phyloP scores from a whole-genome alignment of 495 filamentous ascomycete species.

The Aspergillus homomorphus region DNA sequence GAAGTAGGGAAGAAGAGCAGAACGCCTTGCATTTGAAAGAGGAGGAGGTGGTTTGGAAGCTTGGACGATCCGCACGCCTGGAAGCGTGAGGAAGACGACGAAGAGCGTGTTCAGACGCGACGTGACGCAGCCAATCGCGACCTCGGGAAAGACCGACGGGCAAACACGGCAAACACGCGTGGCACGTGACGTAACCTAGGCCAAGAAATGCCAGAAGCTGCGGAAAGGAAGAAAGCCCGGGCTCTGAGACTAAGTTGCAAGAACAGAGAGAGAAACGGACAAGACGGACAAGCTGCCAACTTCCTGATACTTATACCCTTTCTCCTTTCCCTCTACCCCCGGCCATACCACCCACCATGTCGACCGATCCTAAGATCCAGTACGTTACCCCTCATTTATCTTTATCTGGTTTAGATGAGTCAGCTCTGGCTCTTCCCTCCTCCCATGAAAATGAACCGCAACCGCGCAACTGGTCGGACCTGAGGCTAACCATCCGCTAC shows the following conservation, averaged over 20 bases:
- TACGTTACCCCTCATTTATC: conserved; percentile 31
- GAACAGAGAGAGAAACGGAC: not conserved
- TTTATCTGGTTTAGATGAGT: conserved; percentile 18
- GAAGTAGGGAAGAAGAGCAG: conserved; percentile 22
- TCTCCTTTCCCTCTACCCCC: conserved; percentile 7
- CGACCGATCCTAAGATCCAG: conserved; percentile 72
- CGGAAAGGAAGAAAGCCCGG: not conserved
- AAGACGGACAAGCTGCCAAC: conserved; percentile 1
- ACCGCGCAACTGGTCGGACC: conserved; percentile 12
- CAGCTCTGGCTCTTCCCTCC: conserved; percentile 20
- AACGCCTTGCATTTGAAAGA: conserved; percentile 39
- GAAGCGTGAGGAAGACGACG: too few relatives aligned
- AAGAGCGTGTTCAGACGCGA: conserved; percentile 34
- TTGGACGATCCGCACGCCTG: conserved; percentile 27
- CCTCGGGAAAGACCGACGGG: conserved; percentile 11
- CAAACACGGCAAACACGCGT: conserved; percentile 26
- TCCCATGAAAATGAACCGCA: not conserved
- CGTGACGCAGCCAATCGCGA: conserved; percentile 47
- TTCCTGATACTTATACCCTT: conserved; percentile 1
- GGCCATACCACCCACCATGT: conserved; percentile 55
- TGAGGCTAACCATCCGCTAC: conserved; percentile 24
- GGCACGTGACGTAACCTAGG: conserved; percentile 19
- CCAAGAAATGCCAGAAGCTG: conserved; percentile 12
- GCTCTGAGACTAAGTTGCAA: not conserved
- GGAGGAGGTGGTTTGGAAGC: conserved; percentile 30